Base-by-base conservation (phyloP, 306 rosid species). In the Rosa lucieae region DNA sequence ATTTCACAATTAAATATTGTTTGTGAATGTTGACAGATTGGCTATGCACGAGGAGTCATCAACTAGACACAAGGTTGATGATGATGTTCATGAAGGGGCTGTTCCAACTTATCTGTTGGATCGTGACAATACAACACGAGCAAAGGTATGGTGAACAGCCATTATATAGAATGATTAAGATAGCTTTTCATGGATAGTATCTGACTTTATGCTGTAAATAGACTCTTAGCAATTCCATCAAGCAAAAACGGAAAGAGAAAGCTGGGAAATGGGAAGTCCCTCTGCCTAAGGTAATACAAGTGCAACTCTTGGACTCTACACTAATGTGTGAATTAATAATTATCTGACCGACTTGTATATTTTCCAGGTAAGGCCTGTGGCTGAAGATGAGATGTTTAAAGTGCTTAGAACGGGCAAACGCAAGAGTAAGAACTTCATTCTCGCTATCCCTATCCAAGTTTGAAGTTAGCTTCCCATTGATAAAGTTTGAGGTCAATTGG, bases 241-340 rank as follows among this genome's bases (percentile, higher is more conserved):
- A 94, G 97, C 97, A 92, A 84, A 94, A 94, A 82, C 83, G 97
- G 83, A 94, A 94, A 79, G 98, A 94, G 86, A 94, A 89, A 79
- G 97, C 98, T 77, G 98, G 98, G 53, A 94, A 92, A 82, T 94
- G 98, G 97, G 98, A 92, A 84, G 98, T 94, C 20, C 98, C 98
- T 73, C 84, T 94, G 37, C 97, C 98, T 35, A 92, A 94, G 94
- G 98, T 90, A 79, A 82, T 78, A 59, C 20, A 32, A 23, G 1
- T 65, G 62, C 49, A 48, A 46, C 18, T 42, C 72, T 78, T 29
- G 17, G 21, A 66, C 71, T 13, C 4, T 52, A 26, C 62, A 14
- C 21, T 14, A n/a, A 44, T 52, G 20, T 37, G 65, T 59, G 59
- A 32, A 32, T 11, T 17, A 3, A 32, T 74, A 56, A 79, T 43